Percentiles rank a stretch among this genome's conserved stretches.
Conservation (phyloP, 164 flowering plant species). For the Vitis amurensis region DNA sequence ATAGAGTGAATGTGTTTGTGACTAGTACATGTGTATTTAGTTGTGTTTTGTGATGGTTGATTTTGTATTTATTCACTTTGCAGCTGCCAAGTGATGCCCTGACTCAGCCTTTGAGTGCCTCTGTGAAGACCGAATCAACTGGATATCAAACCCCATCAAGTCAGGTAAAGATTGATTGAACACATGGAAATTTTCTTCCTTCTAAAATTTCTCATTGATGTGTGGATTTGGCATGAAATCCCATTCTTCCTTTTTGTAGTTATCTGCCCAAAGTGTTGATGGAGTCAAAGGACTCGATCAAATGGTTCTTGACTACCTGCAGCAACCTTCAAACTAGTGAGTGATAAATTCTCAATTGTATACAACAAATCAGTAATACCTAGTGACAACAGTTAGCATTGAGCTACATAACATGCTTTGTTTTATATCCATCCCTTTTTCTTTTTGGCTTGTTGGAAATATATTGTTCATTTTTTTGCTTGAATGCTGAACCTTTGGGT, state of each 20-base stretch:
- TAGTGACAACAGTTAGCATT: too few relatives aligned
- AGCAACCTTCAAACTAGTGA: constrained; percentile 51
- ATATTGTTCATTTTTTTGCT: too few relatives aligned
- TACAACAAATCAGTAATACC: too few relatives aligned
- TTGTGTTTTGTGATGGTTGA: constrained; percentile 2
- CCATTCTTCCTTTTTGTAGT: constrained; percentile 17
- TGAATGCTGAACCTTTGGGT: neutral
- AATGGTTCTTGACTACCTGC: constrained; percentile 53
- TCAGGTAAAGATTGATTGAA: constrained; percentile 21
- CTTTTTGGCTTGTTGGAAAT: too few relatives aligned
- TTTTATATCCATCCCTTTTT: too few relatives aligned
- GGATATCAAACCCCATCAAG: constrained; percentile 30
- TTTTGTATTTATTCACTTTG: constrained; percentile 5
- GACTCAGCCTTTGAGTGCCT: constrained; percentile 28
- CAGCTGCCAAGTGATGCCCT: constrained; percentile 32
- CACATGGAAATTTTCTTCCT: neutral
- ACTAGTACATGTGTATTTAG: neutral
- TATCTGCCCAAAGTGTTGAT: constrained; percentile 38
- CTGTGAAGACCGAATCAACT: constrained; percentile 26
- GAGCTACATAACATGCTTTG: too few relatives aligned
- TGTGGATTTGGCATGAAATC: neutral
- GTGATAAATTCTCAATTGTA: constrained; percentile 14
- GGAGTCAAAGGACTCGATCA: constrained; percentile 52
- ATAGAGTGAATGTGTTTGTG: neutral
- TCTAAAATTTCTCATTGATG: neutral